These are phyloP conservation scores for Yarrowia sp. DNA, from an alignment of 805 yeast genomes.

Conservation along the genomic window DNA sequence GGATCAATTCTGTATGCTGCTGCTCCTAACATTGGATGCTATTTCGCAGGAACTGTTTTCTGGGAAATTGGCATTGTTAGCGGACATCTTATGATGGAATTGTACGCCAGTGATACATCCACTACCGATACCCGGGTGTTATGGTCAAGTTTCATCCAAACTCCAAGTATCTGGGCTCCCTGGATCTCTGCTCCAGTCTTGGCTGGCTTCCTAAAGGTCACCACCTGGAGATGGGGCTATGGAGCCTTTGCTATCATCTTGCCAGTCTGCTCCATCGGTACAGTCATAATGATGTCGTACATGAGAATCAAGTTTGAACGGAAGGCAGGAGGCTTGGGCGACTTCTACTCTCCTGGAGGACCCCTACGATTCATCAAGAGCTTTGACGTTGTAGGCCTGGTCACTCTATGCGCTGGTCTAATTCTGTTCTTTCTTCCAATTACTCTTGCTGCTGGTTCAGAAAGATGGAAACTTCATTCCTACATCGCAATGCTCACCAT, in stretches of 20 bases:
- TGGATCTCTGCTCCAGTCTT: conserved; percentile 4
- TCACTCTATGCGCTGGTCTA: not conserved
- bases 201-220: conserved; percentile 36
- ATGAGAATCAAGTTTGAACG: conserved; percentile 1
- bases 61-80: conserved; percentile 11
- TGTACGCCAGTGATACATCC: not conserved
- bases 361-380: not conserved
- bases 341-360: conserved; percentile 1
- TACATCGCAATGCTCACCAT: conserved; percentile 9
- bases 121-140: not conserved
- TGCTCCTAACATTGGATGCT: conserved; percentile 4
- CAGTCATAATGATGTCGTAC: not conserved
- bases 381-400: not conserved
- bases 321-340: not conserved
- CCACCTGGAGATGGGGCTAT: conserved; percentile 53
- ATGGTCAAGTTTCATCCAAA: not conserved
- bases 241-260: conserved; percentile 47
- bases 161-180: conserved; percentile 10
- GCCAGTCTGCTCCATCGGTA: conserved; percentile 35
- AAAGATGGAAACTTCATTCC: not conserved
- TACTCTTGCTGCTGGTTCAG: conserved; percentile 2
- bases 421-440: conserved; percentile 17
- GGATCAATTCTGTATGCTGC: conserved; percentile 9
- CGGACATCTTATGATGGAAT: conserved; percentile 14
- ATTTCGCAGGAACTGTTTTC: conserved; percentile 5